Evolutionary conservation across 495 filamentous ascomycete genomes (phyloP).

Genomic region (Coniosporium apollinis): DNA sequence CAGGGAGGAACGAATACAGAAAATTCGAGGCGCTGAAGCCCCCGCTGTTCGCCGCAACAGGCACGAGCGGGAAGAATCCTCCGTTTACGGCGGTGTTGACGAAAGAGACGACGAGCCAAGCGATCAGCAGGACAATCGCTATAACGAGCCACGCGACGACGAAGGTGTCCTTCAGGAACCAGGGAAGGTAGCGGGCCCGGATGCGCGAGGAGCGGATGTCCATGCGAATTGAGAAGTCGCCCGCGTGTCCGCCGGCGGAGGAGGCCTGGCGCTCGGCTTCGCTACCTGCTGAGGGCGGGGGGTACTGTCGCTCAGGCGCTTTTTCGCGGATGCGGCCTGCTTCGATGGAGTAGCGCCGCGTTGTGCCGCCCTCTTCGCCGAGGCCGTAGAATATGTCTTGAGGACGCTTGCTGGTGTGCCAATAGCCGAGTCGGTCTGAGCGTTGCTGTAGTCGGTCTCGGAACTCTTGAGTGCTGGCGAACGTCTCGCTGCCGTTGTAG

Average conservation of each 20-base stretch:
- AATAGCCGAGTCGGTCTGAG: constrained; percentile 62
- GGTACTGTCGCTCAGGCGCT: constrained; percentile 6
- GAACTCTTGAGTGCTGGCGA: constrained; percentile 29
- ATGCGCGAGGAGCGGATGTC: constrained; percentile 31
- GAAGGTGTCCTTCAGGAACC: constrained; percentile 50
- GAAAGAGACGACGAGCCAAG: constrained; percentile 63
- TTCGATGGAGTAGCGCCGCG: constrained; percentile 39
- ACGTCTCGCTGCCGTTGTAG: constrained; percentile 44
- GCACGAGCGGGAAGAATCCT: constrained; percentile 55
- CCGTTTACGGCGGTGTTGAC: constrained; percentile 43
- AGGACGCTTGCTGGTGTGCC: constrained; percentile 43
- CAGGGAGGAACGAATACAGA: constrained; percentile 71
- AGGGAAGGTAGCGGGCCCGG: constrained; percentile 55
- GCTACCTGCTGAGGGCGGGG: no score
- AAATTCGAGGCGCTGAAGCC: constrained; percentile 80
- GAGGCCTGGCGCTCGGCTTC: constrained; percentile 29
- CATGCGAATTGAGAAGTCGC: constrained; percentile 15
- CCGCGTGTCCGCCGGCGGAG: constrained; percentile 15
- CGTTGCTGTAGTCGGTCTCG: constrained; percentile 28
- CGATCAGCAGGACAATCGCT: constrained; percentile 47
- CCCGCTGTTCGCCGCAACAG: constrained; percentile 37
- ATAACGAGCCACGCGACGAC: constrained; percentile 48
- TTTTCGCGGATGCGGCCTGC: constrained; percentile 25
- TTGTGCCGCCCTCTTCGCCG: constrained; percentile 40
- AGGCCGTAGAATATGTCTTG: constrained; percentile 47